Conservation (phyloP, 73 alveolate species). For the Paramecium biaurelia region DNA sequence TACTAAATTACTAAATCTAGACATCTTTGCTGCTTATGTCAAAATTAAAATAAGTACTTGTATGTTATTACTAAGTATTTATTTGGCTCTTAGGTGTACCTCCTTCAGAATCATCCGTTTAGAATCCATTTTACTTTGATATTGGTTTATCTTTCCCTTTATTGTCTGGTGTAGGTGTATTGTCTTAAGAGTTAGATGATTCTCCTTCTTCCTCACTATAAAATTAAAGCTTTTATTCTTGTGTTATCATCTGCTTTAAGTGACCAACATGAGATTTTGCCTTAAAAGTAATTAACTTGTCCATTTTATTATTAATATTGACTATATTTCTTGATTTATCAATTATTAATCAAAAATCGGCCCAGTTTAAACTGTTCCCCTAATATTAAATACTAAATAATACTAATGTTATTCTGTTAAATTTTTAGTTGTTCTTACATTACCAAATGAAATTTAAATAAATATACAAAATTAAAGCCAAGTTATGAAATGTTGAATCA, state of each 20-base stretch:
- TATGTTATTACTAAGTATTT: not conserved
- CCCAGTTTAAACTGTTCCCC: not conserved
- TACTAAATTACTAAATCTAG: not conserved
- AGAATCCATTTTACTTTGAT: not conserved
- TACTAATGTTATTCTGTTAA: not conserved
- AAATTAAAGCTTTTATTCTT: constrained; percentile 28
- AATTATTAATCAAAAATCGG: not conserved
- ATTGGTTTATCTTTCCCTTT: not conserved
- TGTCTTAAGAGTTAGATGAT: not conserved
- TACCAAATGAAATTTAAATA: not conserved
- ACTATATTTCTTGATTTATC: not conserved
- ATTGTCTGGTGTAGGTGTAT: constrained; percentile 7
- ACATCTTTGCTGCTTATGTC: not conserved
- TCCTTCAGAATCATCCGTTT: constrained; percentile 10
- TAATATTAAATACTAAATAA: not conserved
- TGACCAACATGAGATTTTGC: constrained; percentile 23
- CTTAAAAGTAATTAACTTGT: not conserved
- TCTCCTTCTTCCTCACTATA: constrained; percentile 45
- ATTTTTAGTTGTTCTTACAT: not conserved
- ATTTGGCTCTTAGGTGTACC: not conserved
- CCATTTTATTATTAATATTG: constrained; percentile 28
- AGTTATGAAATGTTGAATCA: not conserved
- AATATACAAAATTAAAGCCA: not conserved
- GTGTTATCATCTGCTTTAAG: not conserved
- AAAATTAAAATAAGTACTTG: not conserved